Conservation (phyloP, 495 filamentous ascomycete genomes). For the Podospora appendiculata region DNA sequence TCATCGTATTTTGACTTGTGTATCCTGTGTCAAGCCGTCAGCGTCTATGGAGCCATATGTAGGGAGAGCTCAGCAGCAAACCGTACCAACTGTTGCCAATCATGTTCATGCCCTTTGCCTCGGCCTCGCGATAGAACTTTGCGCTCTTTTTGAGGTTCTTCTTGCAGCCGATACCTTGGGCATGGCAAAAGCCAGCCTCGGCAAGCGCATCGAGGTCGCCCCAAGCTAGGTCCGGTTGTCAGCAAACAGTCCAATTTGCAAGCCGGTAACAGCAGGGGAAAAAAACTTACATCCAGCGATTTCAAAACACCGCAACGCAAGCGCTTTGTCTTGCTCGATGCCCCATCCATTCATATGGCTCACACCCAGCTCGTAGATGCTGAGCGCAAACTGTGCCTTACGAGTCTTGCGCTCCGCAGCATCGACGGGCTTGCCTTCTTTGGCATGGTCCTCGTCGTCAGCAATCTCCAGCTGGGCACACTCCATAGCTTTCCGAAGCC, state of each 20-base stretch:
- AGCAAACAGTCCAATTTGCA: conserved; percentile 1
- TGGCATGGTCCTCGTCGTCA: conserved; percentile 61
- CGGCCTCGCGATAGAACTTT: conserved; percentile 81
- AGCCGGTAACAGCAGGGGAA: neutral
- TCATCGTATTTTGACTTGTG: conserved; percentile 87
- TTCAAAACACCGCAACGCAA: conserved; percentile 90
- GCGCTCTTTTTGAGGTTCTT: conserved; percentile 95
- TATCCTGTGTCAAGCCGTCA: conserved; percentile 52
- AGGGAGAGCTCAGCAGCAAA: neutral
- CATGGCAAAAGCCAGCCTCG: conserved; percentile 83
- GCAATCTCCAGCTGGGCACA: conserved; percentile 74
- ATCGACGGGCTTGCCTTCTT: conserved; percentile 57
- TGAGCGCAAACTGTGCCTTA: conserved; percentile 85
- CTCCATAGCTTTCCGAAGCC: conserved; percentile 83
- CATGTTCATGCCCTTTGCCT: conserved; percentile 92
- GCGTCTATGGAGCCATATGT: neutral
- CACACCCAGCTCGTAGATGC: conserved; percentile 93
- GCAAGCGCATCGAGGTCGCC: conserved; percentile 92
- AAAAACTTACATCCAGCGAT: conserved; percentile 70
- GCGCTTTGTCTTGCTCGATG: conserved; percentile 79
- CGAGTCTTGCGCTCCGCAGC: conserved; percentile 63
- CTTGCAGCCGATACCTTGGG: conserved; percentile 78
- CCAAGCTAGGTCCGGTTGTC: conserved; percentile 49
- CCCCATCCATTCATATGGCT: conserved; percentile 98
- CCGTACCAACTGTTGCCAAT: conserved; percentile 94